phyloP scores from a whole-genome alignment of 345 rosid species.

The Populus simonii region DNA sequence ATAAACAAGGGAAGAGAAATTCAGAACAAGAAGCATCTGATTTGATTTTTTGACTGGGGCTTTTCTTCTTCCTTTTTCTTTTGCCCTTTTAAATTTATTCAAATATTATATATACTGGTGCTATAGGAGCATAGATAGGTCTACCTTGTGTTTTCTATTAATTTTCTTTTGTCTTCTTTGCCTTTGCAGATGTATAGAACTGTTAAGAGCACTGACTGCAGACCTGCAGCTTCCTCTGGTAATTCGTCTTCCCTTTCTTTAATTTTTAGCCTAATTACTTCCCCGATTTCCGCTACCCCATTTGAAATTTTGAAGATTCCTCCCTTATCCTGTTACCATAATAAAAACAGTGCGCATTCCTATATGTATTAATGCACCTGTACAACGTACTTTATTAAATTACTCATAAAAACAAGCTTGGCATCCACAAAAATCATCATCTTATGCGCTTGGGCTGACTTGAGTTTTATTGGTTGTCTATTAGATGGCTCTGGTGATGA shows the following conservation, averaged over 20 bases:
- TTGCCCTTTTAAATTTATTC: not conserved
- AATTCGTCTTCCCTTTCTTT: conserved; percentile 4
- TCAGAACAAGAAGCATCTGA: conserved; percentile 34
- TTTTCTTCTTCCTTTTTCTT: not conserved
- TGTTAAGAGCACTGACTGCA: conserved; percentile 51
- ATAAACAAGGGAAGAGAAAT: conserved; percentile 31
- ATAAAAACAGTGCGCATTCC: not conserved
- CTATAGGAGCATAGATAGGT: not conserved
- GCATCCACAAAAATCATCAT: not conserved
- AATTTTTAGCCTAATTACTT: not conserved
- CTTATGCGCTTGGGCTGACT: not conserved
- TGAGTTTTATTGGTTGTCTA: not conserved
- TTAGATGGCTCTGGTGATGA: conserved; percentile 52
- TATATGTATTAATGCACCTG: not conserved
- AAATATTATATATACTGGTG: not conserved
- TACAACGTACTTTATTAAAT: not conserved
- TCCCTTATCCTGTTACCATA: not conserved
- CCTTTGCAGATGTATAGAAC: conserved; percentile 58
- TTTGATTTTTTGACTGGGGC: conserved; percentile 14
- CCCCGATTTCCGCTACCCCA: not conserved
- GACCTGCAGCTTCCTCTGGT: conserved; percentile 51
- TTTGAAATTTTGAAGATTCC: not conserved
- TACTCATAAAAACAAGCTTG: not conserved
- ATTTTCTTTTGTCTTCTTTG: conserved; percentile 20
- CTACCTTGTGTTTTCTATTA: conserved; percentile 16